Base-by-base conservation (phyloP, 2,329 filamentous ascomycete genomes). In the Beauveria sp. region DNA sequence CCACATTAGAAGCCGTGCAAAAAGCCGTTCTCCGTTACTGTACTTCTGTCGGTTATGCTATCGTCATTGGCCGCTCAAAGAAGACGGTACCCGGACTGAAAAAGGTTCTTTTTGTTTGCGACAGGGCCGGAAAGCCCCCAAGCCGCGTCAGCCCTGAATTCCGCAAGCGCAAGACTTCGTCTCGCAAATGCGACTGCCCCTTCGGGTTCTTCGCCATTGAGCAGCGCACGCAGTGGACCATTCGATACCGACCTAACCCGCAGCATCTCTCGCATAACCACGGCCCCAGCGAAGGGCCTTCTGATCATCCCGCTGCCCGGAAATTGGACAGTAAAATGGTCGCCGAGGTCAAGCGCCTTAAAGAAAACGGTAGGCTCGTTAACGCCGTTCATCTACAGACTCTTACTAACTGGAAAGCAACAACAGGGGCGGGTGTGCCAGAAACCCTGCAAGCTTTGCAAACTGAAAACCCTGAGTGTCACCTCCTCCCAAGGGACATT, bases 131-230 rank as follows among this genome's bases (percentile, higher is more conserved):
- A 48, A 86, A 86, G 66, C 83, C 83, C 1, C 83, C 83, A 3
- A 83, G 77, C 60, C 80, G 83, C 6, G 84, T 86, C n/a, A 86
- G 77, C 65, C 83, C 85, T 1, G 85, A 88, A 71, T 80, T 82
- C 64, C 81, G 85, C 61, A 88, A 88, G 72, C 79, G 84, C 24
- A 86, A 85, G 69, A 88, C 85, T 1, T 87, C 85, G 9, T 88
- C 85, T n/a, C 79, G 85, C 51, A 88, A 88, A 68, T 88, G 85
- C 67, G 85, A 87, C 66, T 88, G 85, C 65, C 83, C 84, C 34
- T 88, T 88, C 70, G 85, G 85, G n/a, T 87, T 88, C 71, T 88
- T 88, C 65, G 85, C 85, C 61, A 85, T 88, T 45, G 85, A 88
- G 70, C 84, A 87, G 68, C 79, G 85, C 63, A 87, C 84, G 0